Conservation (phyloP, 2,329 filamentous ascomycete species). For the Exophiala aquamarina region DNA sequence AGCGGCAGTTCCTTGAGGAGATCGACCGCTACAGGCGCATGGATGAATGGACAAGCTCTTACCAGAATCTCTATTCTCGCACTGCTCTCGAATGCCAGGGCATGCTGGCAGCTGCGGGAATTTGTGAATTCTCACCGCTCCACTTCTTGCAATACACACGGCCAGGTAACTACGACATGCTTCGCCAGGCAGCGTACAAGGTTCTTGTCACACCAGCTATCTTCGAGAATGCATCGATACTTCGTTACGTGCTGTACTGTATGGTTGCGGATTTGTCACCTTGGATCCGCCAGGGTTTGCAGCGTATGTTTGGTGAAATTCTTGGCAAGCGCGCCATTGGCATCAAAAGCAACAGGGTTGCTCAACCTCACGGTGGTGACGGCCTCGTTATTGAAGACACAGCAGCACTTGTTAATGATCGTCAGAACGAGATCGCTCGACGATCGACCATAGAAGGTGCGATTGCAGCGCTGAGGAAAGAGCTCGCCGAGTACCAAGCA, state of each 20-base stretch:
- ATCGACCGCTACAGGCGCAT: slow-evolving; percentile 64
- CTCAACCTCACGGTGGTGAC: slow-evolving; percentile 29
- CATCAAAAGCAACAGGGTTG: slow-evolving; percentile 54
- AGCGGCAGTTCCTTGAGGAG: slow-evolving; percentile 58
- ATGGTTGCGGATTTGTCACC: slow-evolving; percentile 59
- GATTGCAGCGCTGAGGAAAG: slow-evolving; percentile 54
- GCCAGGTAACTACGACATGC: slow-evolving; percentile 58
- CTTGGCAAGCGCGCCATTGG: slow-evolving; percentile 61
- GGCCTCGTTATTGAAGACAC: slow-evolving; percentile 61
- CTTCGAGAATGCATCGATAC: slow-evolving; percentile 50
- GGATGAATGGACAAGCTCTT: slow-evolving; percentile 67
- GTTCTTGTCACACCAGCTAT: slow-evolving; percentile 58
- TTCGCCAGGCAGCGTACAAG: slow-evolving; percentile 60
- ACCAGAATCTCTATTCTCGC: slow-evolving; percentile 63
- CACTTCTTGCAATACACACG: slow-evolving; percentile 64
- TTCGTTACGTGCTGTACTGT: slow-evolving; percentile 58
- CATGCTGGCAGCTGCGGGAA: slow-evolving; percentile 53
- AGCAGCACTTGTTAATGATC: slow-evolving; percentile 42
- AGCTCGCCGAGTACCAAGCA: slow-evolving; percentile 48
- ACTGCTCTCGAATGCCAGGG: slow-evolving; percentile 62
- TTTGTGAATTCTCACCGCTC: slow-evolving; percentile 52
- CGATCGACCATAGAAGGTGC: slow-evolving; percentile 60
- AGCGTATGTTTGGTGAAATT: slow-evolving; percentile 54
- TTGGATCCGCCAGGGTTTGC: slow-evolving; percentile 55
- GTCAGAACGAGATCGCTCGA: slow-evolving; percentile 55